Evolutionary conservation across 805 yeast genomes (phyloP), one percentile per base, ranked within the genome.

Genomic region (Ogataea pilisensis): DNA sequence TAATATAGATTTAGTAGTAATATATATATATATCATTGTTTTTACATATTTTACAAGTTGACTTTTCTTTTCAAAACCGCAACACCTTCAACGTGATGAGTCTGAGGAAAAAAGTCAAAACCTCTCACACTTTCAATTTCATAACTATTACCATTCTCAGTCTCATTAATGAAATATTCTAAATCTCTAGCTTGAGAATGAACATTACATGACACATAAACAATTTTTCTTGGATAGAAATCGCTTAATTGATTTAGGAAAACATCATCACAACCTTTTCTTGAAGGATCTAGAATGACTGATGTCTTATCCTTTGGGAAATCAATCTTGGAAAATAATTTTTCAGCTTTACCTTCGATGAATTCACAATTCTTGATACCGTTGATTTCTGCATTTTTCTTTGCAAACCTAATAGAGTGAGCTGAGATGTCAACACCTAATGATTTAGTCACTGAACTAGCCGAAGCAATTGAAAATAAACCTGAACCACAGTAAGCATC

Each of bases 101-200:
- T 75, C 48, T 76, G 82, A 2, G 82, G 81, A 53, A 93, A 93
- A 67, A 93, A 91, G 63, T 93, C 99, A 61, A 93, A 93, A 1
- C 99, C 99, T 56, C 88, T 80, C 19, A 93, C 71, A 51, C 91
- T 82, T 50, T 87, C 95, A 34, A 93, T 75, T 43, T 66, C 67
- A 66, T 88, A 93, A 30, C 72, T 57, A 7, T 59, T 51, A 4
- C 93, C 93, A 49, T 78, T 69, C 27, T 66, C 71, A 8, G 91
- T 81, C 28, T 80, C 72, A 46, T 73, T 76, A 42, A 90, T 61
- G 56, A 93, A 85, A 69, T 80, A 89, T 51, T 87, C 91, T 34
- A 93, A 60, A 61, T 93, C 99, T 53, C 98, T 72, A 4, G 98
- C 98, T 64, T 93, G 99, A 16, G 96, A 87, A 66, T 91, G 97